Evolutionary conservation across 768 basidiomycete species (phyloP).

Genomic region (Leccinellum rugosiceps): DNA sequence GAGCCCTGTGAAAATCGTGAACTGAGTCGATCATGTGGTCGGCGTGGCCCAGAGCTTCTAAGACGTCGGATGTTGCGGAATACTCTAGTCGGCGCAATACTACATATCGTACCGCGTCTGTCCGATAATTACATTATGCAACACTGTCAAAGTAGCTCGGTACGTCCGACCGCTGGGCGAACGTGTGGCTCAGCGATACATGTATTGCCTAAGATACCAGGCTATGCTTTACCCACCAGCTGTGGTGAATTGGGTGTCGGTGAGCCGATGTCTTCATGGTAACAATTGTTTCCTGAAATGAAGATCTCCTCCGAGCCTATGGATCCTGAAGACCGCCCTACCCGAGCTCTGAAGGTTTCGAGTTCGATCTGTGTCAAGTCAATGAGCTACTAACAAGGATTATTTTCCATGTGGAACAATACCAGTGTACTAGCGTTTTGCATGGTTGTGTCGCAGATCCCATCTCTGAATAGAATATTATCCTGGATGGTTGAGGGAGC

Average conservation of each 20-base stretch:
- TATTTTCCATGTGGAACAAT: neutral
- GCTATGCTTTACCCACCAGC: neutral
- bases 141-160: neutral
- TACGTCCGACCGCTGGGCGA: neutral
- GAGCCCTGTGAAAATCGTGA: too few species aligned
- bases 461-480: slow-evolving; percentile 9
- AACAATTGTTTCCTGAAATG: neutral
- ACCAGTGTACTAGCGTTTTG: slow-evolving; percentile 3
- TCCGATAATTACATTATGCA: neutral
- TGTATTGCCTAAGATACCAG: neutral
- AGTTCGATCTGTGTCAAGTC: neutral
- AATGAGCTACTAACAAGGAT: neutral
- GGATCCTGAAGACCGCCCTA: neutral
- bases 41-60: neutral
- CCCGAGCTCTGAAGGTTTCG: neutral
- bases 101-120: neutral
- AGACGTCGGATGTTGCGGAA: neutral
- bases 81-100: neutral
- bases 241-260: neutral
- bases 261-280: neutral
- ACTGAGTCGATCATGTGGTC: neutral
- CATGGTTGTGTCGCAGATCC: neutral
- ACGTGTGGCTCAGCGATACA: neutral
- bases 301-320: neutral
- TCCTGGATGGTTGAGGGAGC: neutral